Evolutionary conservation across 2,329 filamentous ascomycete genomes (phyloP), one percentile per base, ranked within the genome.

Genomic region (Neoascochyta sp.): DNA sequence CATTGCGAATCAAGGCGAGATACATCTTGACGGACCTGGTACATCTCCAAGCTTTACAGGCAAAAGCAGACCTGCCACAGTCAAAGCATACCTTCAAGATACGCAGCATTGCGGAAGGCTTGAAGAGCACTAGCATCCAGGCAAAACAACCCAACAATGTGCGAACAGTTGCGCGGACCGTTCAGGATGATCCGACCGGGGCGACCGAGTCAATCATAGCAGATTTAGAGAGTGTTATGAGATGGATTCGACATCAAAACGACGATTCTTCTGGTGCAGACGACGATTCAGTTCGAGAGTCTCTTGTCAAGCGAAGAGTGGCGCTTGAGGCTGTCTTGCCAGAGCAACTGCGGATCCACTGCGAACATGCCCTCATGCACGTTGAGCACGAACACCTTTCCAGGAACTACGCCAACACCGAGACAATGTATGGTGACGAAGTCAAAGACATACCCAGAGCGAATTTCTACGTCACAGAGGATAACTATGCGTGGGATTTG

Each of bases 401-500:
- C 7, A 50, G 45, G n/a, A 54, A 47, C 13, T 63, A 64, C 31
- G 47, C 45, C 23, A 64, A 65, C 27, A 41, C 44, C 6, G 52
- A 60, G 20, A 64, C 61, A 3, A 63, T 65, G 60, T 38, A 53
- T 3, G 48, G 44, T 6, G 54, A 62, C 19, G 29, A 39, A 6
- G 34, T 64, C 10, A 52, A 47, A 22, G 52, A 56, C 10, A 63
- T 65, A 6, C 47, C 52, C 6, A 41, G 60, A 21, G 43, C 44
- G 9, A 54, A 60, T 13, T 62, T 65, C 34, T 59, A 53, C 21
- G 57, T 55, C 16, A 64, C 58, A 1, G 61, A 63, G 19, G 62
- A 65, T 34, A 58, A 58, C n/a, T 65, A 63, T 30, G 62, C 61
- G 6, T 66, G 63, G 63, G 57, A 63, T 22, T 51, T 63, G 42